Evolutionary conservation across 179 eudicot genomes (phyloP), one percentile per base, ranked within the genome.

Genomic region (Heliamphora pulchella): DNA sequence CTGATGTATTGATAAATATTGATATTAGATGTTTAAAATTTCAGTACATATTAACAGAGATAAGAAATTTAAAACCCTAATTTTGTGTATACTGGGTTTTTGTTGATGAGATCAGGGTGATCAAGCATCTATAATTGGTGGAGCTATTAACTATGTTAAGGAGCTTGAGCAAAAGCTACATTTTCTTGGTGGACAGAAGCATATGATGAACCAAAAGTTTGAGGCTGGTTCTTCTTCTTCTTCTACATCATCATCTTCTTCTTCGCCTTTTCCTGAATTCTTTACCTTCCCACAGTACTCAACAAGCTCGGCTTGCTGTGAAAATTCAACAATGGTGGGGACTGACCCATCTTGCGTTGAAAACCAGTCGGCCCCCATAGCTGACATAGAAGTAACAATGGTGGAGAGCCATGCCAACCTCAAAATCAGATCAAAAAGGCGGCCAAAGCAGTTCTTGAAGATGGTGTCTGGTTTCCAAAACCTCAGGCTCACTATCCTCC

Each of bases 41-140:
- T 31, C 31, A 31, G 31, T 31, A 31, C 31, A 31, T 31, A 31
- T 31, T 31, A 31, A 31, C 31, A 31, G 31, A 31, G 31, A 31
- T 31, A 31, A 31, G 31, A 31, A 0, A 31, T 31, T 31, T 31
- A 31, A 18, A 54, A 9, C n/a, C 63, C 62, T 10, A 8, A 47
- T 22, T 44, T 43, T 39, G 50, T 3, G n/a, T 78, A 14, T 13
- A 31, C 22, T 54, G 11, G 31, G 11, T 43, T 71, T 57, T 66
- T 53, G 31, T 22, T 2, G 8, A 6, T 39, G 55, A 58, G 58
- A 66, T 55, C 74, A 87, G 89, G 85, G 84, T 55, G 89, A 85
- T 74, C 89, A 87, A 88, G 94, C 94, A 4, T 90, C 94, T 57
- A 86, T 91, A 46, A 76, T 90, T 47, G 94, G 93, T 71, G 94